Base-by-base conservation (phyloP, 306 rosid genomes). In the Crataegus laevigata region DNA sequence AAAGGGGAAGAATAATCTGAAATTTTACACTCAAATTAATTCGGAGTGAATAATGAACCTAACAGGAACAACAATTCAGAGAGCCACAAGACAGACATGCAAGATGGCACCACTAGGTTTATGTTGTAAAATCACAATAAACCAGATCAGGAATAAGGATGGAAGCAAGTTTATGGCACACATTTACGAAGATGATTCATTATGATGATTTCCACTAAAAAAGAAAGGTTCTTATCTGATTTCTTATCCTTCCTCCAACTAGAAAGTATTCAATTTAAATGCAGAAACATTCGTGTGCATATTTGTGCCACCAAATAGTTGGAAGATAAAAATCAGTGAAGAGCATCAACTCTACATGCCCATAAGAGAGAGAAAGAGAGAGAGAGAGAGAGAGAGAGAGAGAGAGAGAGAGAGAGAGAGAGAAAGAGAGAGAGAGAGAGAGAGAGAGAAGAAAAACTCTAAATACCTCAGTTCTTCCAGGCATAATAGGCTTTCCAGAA, bases 401-500 rank as follows among this genome's bases (percentile, higher is more conserved):
- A 69, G 52, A 36, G 1, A 47, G 11, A 42, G 15, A 19, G n/a
- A 30, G 50, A 51, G 75, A 69, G 52, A 36, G 1, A 47, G 11
- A 42, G 15, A 19, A 3, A 30, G 50, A 51, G 75, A 69, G 52
- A 36, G 1, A 47, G 11, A 42, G 15, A 19, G n/a, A n/a, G n/a
- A 30, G 50, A 51, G 75, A 69, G 52, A 36, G 1, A 47, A 42
- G n/a, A 42, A 47, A 19, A 72, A 69, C 74, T 51, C 18, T 21
- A 71, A 62, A 75, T 84, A 90, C 98, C 96, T 92, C 98, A 6
- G 98, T 92, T 89, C 98, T 89, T 77, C 98, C 98, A 5, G 98
- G 98, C 98, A 92, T 92, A 64, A 92, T 90, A 65, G 98, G 98
- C 87, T 90, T 92, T 70, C 98, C 98, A 21, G 92, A 89, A 84